Percentiles rank a stretch among this genome's conserved stretches.
phyloP scores from a whole-genome alignment of 1,284 basidiomycete species.

The Ganoderma boninense region DNA sequence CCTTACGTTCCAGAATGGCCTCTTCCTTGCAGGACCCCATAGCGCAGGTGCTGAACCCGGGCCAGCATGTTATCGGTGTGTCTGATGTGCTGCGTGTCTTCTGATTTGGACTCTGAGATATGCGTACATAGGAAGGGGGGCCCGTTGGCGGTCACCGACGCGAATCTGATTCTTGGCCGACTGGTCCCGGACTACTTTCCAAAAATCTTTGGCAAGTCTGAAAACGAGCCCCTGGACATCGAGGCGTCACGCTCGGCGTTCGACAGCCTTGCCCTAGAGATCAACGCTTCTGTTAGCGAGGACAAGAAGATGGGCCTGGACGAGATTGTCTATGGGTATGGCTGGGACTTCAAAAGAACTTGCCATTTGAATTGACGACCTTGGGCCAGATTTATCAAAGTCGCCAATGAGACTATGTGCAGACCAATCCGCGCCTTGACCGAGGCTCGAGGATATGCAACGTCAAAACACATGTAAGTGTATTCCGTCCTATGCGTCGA shows the following conservation, averaged over 20 bases:
- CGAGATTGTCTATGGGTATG: slow-evolving; percentile 88
- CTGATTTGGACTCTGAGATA: slow-evolving; percentile 9
- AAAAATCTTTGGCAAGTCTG: slow-evolving; percentile 88
- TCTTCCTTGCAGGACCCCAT: slow-evolving; percentile 86
- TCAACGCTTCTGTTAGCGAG: slow-evolving; percentile 62
- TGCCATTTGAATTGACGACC: neutral
- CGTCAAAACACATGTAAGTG: slow-evolving; percentile 81
- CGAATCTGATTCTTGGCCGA: slow-evolving; percentile 85
- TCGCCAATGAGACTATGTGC: slow-evolving; percentile 95
- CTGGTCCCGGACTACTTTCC: slow-evolving; percentile 88
- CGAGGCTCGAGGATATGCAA: slow-evolving; percentile 89
- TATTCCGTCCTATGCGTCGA: neutral
- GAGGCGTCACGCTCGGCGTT: slow-evolving; percentile 74
- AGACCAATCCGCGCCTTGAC: slow-evolving; percentile 92
- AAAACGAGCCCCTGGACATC: slow-evolving; percentile 83
- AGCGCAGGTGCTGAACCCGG: slow-evolving; percentile 89
- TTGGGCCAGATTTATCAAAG: slow-evolving; percentile 75
- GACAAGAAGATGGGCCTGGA: slow-evolving; percentile 74
- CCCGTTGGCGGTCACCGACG: slow-evolving; percentile 87
- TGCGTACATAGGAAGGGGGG: slow-evolving; percentile 74
- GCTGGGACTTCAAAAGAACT: slow-evolving; percentile 5
- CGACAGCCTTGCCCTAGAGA: slow-evolving; percentile 68
- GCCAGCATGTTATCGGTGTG: slow-evolving; percentile 81
- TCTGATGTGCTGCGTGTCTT: neutral
- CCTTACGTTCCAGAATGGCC: slow-evolving; percentile 81